A percentile compares a stretch with the other conserved stretches of the same genome.
Evolutionary conservation across 169 alveolate genomes (phyloP).

Genomic region (Babesia bovis): DNA sequence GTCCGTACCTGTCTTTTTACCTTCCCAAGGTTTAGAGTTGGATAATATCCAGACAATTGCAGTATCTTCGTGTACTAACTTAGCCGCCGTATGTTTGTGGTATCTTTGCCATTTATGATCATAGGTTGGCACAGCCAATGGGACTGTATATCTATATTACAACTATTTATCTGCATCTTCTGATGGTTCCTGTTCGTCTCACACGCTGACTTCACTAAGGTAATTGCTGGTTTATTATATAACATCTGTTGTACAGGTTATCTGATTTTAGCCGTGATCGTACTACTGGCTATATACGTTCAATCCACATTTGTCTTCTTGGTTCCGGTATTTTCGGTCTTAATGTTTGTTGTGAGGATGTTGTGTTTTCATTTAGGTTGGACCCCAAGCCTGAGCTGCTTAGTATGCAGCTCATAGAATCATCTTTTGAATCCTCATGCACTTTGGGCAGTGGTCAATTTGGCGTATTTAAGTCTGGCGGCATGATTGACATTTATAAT

Average conservation of each 20-base stretch:
- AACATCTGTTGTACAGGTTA: neutral
- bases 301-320: neutral
- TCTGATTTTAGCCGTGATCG: slow-evolving; percentile 3
- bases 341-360: slow-evolving; percentile 14
- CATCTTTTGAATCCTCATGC: slow-evolving; percentile 22
- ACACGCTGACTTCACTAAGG: neutral
- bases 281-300: slow-evolving; percentile 1
- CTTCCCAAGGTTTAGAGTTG: slow-evolving; percentile 21
- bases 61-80: slow-evolving; percentile 35
- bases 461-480: slow-evolving; percentile 19
- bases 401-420: slow-evolving; percentile 1
- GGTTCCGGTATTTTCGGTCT: slow-evolving; percentile 8
- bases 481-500: slow-evolving; percentile 11
- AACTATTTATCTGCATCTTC: slow-evolving; percentile 12
- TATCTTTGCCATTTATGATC: neutral
- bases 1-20: slow-evolving; percentile 53
- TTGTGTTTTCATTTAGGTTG: slow-evolving; percentile 4
- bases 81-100: slow-evolving; percentile 34
- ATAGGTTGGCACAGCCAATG: slow-evolving; percentile 18
- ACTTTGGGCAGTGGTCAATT: slow-evolving; percentile 5
- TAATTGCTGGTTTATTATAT: neutral
- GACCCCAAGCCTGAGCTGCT: neutral
- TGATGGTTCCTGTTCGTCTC: neutral
- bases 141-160: slow-evolving; percentile 19
- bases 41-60: slow-evolving; percentile 19